Evolutionary conservation across 176 grass and related monocot genomes (phyloP), one percentile per base, ranked within the genome.

Genomic region (Tillandsia fasciculata): DNA sequence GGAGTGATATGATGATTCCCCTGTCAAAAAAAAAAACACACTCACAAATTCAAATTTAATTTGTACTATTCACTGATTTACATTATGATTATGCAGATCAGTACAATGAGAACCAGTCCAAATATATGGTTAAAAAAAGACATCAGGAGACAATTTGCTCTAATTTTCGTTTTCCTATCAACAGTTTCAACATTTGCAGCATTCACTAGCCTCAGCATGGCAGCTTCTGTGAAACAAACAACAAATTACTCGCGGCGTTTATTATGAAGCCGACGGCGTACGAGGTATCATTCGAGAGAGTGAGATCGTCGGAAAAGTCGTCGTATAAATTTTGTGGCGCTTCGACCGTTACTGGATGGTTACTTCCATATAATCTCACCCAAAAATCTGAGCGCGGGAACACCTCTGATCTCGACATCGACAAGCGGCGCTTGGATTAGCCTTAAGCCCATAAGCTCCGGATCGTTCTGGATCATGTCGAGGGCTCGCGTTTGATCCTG

Each of bases 341-440:
- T 61, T 42, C 33, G 33, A 20, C 7, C 0, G 22, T 61, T 61
- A 49, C 49, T 23, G 11, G 59, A 51, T 29, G 72, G n/a, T 53
- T 81, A 93, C 53, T 88, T 90, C 94, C 94, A 99, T 26, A 99
- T 77, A 63, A 90, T 99, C 64, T 99, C 94, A 22, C 89, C 89
- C 89, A 99, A 82, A 82, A 99, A 99, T 78, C 86, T 99, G 23
- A 99, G 87, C 56, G 94, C 94, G 10, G 94, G 94, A 53, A 93
- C 89, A 49, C 94, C 94, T 72, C 89, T 91, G 51, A 99, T 99
- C 77, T 99, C 94, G 67, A 99, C 86, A 84, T 99, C 94, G 63
- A 99, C 94, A 52, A 99, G 87, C 7, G 94, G 89, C 66, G 94
- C 94, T 86, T 99, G 77, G 50, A 90, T 82, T 77, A 86, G 53